phyloP scores from a whole-genome alignment of 2,329 filamentous ascomycete species.

The Teratosphaeria pseudoeucalypti region DNA sequence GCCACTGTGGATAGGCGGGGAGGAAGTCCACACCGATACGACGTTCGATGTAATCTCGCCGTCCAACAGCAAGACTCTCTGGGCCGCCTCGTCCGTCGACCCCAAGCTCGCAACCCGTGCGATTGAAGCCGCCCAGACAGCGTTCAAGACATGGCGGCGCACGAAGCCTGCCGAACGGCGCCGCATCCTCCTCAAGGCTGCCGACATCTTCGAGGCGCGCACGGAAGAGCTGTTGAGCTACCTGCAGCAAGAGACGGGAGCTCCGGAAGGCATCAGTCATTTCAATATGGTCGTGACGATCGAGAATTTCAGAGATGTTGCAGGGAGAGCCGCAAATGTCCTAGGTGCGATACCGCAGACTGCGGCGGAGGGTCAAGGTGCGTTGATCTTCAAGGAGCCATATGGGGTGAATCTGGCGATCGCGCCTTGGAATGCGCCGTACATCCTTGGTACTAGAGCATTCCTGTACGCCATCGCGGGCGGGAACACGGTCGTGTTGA shows the following conservation, averaged over 20 bases:
- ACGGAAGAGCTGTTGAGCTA: constrained; percentile 50
- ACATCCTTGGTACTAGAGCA: constrained; percentile 38
- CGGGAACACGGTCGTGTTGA: constrained; percentile 68
- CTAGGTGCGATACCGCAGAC: constrained; percentile 41
- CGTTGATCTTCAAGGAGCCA: constrained; percentile 62
- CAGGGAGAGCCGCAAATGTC: constrained; percentile 39
- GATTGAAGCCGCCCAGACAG: constrained; percentile 50
- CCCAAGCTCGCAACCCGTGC: constrained; percentile 47
- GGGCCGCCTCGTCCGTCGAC: constrained; percentile 48
- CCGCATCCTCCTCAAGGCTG: constrained; percentile 59
- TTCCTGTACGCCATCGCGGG: constrained; percentile 53
- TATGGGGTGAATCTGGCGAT: constrained; percentile 71
- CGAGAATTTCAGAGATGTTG: constrained; percentile 42
- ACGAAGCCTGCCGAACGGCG: constrained; percentile 52
- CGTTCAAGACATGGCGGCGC: constrained; percentile 59
- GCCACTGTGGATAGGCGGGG: constrained; percentile 40
- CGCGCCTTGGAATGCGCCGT: constrained; percentile 65
- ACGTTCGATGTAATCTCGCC: constrained; percentile 51
- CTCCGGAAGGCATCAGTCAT: constrained; percentile 28
- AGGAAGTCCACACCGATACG: constrained; percentile 36
- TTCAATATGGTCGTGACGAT: constrained; percentile 33
- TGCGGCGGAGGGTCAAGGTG: constrained; percentile 42
- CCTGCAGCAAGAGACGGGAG: constrained; percentile 50
- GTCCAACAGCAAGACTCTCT: constrained; percentile 40
- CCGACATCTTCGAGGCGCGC: constrained; percentile 51